Percentiles rank a stretch among this genome's conserved stretches.
These are phyloP conservation scores for Coprinopsis marcescibilis DNA, from an alignment of 768 basidiomycete species.

Conservation along the genomic window DNA sequence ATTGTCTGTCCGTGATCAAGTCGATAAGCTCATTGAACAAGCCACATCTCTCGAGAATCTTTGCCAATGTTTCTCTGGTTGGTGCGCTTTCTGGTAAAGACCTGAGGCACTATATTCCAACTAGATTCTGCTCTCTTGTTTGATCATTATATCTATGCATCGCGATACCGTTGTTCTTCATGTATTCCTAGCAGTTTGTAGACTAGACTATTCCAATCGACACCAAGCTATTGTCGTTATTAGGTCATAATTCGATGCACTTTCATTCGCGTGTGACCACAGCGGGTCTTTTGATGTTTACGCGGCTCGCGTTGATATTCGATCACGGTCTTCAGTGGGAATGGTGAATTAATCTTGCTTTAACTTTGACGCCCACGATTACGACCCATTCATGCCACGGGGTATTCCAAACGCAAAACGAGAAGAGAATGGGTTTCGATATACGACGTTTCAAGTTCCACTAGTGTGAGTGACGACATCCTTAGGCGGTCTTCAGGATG, in stretches of 20 bases:
- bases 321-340: too few species aligned
- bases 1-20: constrained; percentile 76
- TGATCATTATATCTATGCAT: constrained; percentile 6
- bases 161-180: background rate
- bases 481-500: background rate
- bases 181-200: background rate
- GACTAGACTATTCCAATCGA: background rate
- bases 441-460: constrained; percentile 78
- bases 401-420: constrained; percentile 76
- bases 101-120: constrained; percentile 9
- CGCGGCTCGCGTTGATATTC: too few species aligned
- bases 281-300: too few species aligned
- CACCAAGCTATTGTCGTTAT: too few species aligned
- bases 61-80: constrained; percentile 95
- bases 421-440: constrained; percentile 78
- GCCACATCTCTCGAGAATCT: constrained; percentile 93
- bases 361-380: background rate
- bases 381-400: constrained; percentile 64
- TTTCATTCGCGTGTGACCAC: too few species aligned
- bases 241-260: too few species aligned
- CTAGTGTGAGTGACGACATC: constrained; percentile 43
- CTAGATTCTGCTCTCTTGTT: too few species aligned
- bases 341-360: too few species aligned
- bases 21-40: constrained; percentile 89
- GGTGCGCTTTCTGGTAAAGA: constrained; percentile 82